phyloP scores from a whole-genome alignment of 441 rosid species.

The Gossypium trilobum region DNA sequence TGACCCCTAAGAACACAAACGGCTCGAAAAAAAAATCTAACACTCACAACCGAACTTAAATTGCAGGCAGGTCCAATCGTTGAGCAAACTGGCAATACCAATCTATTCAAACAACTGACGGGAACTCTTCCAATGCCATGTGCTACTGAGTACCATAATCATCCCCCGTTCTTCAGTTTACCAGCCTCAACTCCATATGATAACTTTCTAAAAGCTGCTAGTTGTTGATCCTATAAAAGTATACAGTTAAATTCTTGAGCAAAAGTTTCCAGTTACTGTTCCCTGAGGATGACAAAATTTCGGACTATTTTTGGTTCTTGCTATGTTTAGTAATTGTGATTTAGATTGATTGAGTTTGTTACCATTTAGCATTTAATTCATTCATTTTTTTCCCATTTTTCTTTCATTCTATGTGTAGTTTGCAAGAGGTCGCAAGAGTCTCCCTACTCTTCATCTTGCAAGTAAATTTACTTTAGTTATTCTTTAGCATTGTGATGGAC shows the following conservation, averaged over 20 bases:
- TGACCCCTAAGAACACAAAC: not conserved
- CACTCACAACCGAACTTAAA: not conserved
- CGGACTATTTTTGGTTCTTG: not conserved
- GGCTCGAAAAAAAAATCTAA: not conserved
- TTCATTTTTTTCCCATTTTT: not conserved
- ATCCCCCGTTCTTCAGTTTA: conserved; percentile 41
- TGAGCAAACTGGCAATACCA: conserved; percentile 23
- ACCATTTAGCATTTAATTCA: not conserved
- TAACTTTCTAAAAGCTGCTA: conserved; percentile 89
- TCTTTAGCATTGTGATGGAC: not conserved
- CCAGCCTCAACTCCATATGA: conserved; percentile 87
- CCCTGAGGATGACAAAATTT: not conserved
- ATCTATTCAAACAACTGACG: conserved; percentile 19
- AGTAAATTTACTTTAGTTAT: not conserved
- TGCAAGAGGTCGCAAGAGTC: not conserved
- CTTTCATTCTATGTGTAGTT: not conserved
- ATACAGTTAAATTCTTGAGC: not conserved
- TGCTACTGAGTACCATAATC: conserved; percentile 44
- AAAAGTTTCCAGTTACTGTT: not conserved
- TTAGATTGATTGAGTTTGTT: conserved; percentile 2
- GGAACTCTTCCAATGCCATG: conserved; percentile 28
- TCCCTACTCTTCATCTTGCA: not conserved
- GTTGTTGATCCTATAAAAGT: conserved; percentile 42
- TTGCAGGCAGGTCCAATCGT: conserved; percentile 40
- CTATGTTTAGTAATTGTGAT: not conserved